phyloP scores from a whole-genome alignment of 1,139 yeast species.

The Kodamaea fungicola region DNA sequence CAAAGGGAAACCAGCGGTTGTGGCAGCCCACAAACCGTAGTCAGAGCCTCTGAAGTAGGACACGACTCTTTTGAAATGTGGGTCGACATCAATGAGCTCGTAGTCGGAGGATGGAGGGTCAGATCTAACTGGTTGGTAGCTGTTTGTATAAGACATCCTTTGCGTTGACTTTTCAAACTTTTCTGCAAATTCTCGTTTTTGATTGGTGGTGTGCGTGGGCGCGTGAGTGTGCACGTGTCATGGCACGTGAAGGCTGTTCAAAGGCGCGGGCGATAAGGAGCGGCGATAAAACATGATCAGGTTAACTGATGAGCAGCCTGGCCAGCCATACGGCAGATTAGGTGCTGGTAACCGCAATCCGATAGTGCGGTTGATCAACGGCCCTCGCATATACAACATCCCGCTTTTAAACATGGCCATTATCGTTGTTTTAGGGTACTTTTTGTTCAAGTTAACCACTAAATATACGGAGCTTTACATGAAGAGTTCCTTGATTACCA shows the following conservation, averaged over 20 bases:
- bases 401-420: slow-evolving; percentile 57
- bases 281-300: no score
- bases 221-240: slow-evolving; percentile 6
- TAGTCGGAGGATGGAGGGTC: slow-evolving; percentile 44
- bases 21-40: slow-evolving; percentile 61
- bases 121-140: slow-evolving; percentile 43
- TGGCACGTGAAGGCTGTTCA: background rate
- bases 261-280: no score
- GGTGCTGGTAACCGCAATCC: slow-evolving; percentile 4
- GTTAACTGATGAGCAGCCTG: no score
- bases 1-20: slow-evolving; percentile 62
- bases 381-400: slow-evolving; percentile 34
- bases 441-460: slow-evolving; percentile 51
- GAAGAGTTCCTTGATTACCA: slow-evolving; percentile 66
- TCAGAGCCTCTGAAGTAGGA: slow-evolving; percentile 71
- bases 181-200: slow-evolving; percentile 24
- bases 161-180: slow-evolving; percentile 7
- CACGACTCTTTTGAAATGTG: slow-evolving; percentile 70
- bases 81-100: slow-evolving; percentile 73
- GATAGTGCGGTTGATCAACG: slow-evolving; percentile 28
- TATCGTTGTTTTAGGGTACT: slow-evolving; percentile 43
- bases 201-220: slow-evolving; percentile 21
- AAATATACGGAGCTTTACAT: slow-evolving; percentile 64
- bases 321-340: background rate
- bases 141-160: slow-evolving; percentile 40